Evolutionary conservation across 106 monocot genomes (phyloP), one percentile per base, ranked within the genome.

Genomic region (Ottelia alismoides): DNA sequence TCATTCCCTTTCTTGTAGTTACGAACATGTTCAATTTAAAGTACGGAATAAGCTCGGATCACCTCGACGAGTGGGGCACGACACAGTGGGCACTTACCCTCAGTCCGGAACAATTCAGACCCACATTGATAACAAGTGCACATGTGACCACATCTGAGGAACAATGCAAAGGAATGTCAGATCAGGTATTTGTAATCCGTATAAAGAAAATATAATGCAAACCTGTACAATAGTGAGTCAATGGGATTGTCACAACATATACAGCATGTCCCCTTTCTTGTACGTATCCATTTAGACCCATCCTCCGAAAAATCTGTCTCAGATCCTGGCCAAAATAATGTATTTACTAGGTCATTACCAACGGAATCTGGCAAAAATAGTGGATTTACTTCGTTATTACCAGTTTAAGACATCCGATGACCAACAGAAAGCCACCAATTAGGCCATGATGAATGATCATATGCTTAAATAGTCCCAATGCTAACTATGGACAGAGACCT

Each of bases 151-250:
- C 49, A 49, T 49, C 49, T 49, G 49, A 49, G 6, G 14, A 49
- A 21, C 6, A 49, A n/a, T 11, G 6, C 19, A 11, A 49, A 19
- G n/a, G n/a, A n/a, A n/a, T n/a, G n/a, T n/a, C n/a, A n/a, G n/a
- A n/a, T n/a, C n/a, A 17, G 7, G 49, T 21, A n/a, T 6, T 17
- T 5, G 20, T 49, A 49, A n/a, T 49, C 0, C 20, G 49, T 5
- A 49, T 5, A 7, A 18, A 49, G 6, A 20, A 49, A n/a, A 6
- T 18, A 20, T 17, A 49, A n/a, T 11, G 20, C 49, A 16, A 49
- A 49, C 49, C 49, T 49, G 49, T 49, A 49, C 49, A 49, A 19
- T 21, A 49, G n/a, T 17, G 49, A 49, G n/a, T 49, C 49, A 49
- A 49, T 19, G n/a, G 14, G 49, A 49, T 21, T 49, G 49, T 49